Evolutionary conservation across 164 flowering plant genomes (phyloP).

Genomic region (Chimonanthus praecox): DNA sequence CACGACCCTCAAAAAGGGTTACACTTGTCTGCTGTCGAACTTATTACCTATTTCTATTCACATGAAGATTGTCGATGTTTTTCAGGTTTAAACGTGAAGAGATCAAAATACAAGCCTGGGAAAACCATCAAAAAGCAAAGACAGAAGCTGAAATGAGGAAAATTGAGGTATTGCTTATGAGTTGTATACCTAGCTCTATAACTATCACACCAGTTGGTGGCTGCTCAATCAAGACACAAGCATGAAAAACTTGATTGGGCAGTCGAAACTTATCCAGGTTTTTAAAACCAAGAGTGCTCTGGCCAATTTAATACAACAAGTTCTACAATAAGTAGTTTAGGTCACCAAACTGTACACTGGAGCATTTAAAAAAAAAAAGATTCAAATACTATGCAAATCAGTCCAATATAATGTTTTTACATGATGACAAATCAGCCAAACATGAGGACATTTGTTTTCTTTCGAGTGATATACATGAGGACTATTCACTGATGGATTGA

Average conservation of each 20-base stretch:
- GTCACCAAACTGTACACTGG: no score
- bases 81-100: conserved; percentile 84
- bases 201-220: not conserved
- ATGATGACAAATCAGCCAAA: no score
- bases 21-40: no score
- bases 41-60: not conserved
- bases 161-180: conserved; percentile 49
- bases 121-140: conserved; percentile 81
- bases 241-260: not conserved
- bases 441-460: no score
- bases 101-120: conserved; percentile 85
- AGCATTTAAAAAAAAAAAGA: no score
- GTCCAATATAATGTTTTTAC: no score
- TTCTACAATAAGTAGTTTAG: no score
- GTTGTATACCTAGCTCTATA: not conserved
- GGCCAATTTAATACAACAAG: no score
- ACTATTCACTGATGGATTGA: no score
- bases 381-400: no score
- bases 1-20: not conserved
- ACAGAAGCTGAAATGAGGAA: conserved; percentile 83
- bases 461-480: no score
- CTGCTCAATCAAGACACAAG: not conserved
- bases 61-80: conserved; percentile 3
- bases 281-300: no score
- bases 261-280: not conserved